A percentile compares a stretch with the other conserved stretches of the same genome.
phyloP scores from a whole-genome alignment of 305 asterid genomes.

The Plantago lanceolata region DNA sequence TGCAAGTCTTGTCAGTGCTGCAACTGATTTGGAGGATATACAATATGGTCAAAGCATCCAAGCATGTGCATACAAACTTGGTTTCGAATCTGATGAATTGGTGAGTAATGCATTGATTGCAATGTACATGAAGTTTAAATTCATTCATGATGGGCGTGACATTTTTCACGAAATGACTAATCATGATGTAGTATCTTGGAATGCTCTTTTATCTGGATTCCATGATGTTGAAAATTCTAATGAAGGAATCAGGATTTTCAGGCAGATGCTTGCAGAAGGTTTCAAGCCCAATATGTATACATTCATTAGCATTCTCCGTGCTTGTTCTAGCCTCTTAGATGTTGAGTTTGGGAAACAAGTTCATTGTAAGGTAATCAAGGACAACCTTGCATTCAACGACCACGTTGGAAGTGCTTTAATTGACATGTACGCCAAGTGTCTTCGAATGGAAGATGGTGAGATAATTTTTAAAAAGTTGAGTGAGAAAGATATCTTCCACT shows the following conservation, averaged over 20 bases:
- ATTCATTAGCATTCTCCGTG: constrained; percentile 60
- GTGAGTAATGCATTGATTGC: constrained; percentile 70
- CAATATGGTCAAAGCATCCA: constrained; percentile 63
- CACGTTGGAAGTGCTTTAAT: constrained; percentile 64
- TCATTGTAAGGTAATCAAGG: constrained; percentile 57
- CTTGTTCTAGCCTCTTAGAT: constrained; percentile 56
- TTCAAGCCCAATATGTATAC: constrained; percentile 68
- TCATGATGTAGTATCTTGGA: constrained; percentile 70
- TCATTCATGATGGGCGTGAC: constrained; percentile 43
- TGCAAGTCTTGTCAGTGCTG: constrained; percentile 58
- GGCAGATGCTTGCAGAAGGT: constrained; percentile 59
- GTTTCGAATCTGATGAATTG: constrained; percentile 47
- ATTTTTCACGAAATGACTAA: constrained; percentile 50
- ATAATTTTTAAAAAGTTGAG: constrained; percentile 47
- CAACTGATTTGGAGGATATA: constrained; percentile 51
- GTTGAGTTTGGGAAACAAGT: constrained; percentile 64
- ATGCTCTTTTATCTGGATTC: constrained; percentile 68
- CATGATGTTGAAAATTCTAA: constrained; percentile 48
- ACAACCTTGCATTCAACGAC: constrained; percentile 32
- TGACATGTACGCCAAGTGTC: constrained; percentile 74
- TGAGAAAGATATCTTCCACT: constrained; percentile 52
- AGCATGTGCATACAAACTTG: constrained; percentile 61
- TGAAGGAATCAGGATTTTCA: constrained; percentile 51
- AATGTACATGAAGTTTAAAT: constrained; percentile 73
- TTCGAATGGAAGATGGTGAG: constrained; percentile 53